phyloP scores from a whole-genome alignment of 2,329 filamentous ascomycete species.

The Neoscytalidium dimidiatum region DNA sequence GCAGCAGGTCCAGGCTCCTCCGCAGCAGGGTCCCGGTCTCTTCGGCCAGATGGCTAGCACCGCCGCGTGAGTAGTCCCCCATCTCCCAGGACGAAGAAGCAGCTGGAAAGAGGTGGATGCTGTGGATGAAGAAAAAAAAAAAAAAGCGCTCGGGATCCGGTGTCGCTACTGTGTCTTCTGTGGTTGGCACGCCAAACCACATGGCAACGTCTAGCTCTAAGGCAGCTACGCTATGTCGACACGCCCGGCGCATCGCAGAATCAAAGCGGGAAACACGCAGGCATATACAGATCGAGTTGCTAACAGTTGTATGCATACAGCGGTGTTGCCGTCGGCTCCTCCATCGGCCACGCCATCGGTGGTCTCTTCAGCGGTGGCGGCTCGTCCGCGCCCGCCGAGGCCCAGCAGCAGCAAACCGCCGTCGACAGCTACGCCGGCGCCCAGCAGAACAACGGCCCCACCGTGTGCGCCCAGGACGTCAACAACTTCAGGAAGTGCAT shows the following conservation, averaged over 20 bases:
- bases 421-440: conserved; percentile 53
- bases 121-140: no score
- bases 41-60: conserved; percentile 98
- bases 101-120: background rate
- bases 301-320: conserved; percentile 53
- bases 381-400: conserved; percentile 55
- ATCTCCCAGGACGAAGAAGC: background rate
- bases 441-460: conserved; percentile 33
- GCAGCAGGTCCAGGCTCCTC: conserved; percentile 51
- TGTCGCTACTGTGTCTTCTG: background rate
- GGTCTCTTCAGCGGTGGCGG: conserved; percentile 80
- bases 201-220: no score
- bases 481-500: conserved; percentile 92
- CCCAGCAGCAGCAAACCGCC: conserved; percentile 31
- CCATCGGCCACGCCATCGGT: conserved; percentile 91
- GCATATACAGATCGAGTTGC: background rate
- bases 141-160: background rate
- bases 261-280: background rate
- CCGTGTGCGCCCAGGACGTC: conserved; percentile 72
- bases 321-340: conserved; percentile 94
- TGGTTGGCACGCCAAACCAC: background rate
- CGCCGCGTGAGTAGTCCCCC: conserved; percentile 75
- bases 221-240: background rate
- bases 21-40: conserved; percentile 73
- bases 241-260: background rate